Base-by-base conservation (phyloP, 2,329 filamentous ascomycete genomes). In the Chaetomium globosum region DNA sequence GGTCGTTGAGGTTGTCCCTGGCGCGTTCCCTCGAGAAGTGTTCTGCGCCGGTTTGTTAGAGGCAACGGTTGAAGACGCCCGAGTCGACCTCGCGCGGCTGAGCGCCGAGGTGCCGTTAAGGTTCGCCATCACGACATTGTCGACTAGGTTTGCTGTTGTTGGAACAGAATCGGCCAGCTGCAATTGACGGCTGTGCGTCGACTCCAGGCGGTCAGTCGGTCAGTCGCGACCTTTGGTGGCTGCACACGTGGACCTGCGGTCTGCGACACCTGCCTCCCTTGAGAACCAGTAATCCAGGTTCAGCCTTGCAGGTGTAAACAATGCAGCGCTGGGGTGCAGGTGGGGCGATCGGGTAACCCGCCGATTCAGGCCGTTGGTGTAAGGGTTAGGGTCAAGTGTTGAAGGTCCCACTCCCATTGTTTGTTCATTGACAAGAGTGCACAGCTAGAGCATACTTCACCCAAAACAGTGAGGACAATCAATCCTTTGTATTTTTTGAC, bases 51-150 rank as follows among this genome's bases (percentile, higher is more conserved):
- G 46, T 31, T 67, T 70, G 67, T 57, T 66, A 61, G 46, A 8
- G 6, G 31, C 9, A 10, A 36, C 59, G 56, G 67, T 70, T 26
- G 68, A 51, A 8, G 68, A 69, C 63, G 68, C 58, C 49, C 74
- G 70, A n/a, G 61, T 65, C 26, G 73, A 72, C 52, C 70, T 68
- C 30, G 72, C 71, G 52, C 73, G 72, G 31, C 70, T 63, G 58
- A 73, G 66, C 55, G 69, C 63, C 10, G 70, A 67, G 52, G 70
- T 64, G 58, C 61, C 63, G 55, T 67, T 68, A 48, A 66, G 64
- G 31, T 67, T 65, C 52, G 68, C 69, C 72, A 73, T 73, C 46
- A 67, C 58, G 52, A 65, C 71, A 72, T 72, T 31, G 64, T 70
- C 54, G 46, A 52, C 10, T 53, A 36, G 33, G 8, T 21, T 56